phyloP scores from a whole-genome alignment of 2,329 filamentous ascomycete genomes.

The Ilyonectria robusta region DNA sequence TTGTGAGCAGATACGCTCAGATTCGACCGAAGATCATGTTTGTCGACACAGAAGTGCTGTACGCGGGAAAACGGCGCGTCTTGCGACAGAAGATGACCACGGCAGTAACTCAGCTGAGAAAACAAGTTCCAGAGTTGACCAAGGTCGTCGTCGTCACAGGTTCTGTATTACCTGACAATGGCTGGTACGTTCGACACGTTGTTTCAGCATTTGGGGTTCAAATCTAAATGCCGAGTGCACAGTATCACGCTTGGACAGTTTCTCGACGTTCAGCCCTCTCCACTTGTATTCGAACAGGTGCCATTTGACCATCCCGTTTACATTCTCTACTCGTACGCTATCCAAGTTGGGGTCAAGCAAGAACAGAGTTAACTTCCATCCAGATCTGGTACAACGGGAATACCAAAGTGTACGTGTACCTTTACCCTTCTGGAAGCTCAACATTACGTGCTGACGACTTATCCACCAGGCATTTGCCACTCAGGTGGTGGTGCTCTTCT shows the following conservation, averaged over 20 bases:
- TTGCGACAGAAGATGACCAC: neutral
- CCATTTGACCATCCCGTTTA: constrained; percentile 19
- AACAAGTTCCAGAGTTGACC: neutral
- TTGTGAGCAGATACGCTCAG: neutral
- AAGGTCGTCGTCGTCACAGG: neutral
- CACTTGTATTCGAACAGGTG: constrained; percentile 8
- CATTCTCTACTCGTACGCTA: constrained; percentile 17
- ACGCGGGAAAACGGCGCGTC: neutral
- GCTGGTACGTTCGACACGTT: neutral
- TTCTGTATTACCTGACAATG: neutral
- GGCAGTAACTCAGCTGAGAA: neutral
- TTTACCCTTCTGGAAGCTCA: neutral
- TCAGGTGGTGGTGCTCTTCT: neutral
- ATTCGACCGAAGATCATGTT: neutral
- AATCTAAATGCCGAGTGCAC: neutral
- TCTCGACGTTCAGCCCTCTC: neutral
- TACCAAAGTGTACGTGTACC: neutral
- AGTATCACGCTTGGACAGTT: neutral
- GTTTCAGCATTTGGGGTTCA: neutral
- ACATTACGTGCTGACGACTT: neutral
- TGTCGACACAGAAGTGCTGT: neutral
- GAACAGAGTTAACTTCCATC: neutral
- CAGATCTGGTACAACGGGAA: neutral
- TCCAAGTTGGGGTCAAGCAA: neutral
- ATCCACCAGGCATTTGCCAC: neutral